Evolutionary conservation across 2,329 filamentous ascomycete species (phyloP), one percentile per base, ranked within the genome.

Genomic region (Apiospora malaysiana): DNA sequence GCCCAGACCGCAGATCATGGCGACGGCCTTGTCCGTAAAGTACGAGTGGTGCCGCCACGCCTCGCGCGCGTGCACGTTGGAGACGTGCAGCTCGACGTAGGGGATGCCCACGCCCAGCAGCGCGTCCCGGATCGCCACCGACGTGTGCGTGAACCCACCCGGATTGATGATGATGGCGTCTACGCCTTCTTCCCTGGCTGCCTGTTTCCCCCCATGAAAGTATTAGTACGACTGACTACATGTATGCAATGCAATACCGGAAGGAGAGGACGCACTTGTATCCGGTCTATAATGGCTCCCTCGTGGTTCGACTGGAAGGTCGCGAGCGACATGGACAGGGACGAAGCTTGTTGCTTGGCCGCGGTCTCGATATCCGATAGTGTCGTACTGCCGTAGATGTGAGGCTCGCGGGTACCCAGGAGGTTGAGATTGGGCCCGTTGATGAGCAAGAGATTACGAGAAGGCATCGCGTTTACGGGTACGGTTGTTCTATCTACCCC

Each of bases 361-460:
- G 82, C 75, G 2, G 80, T 71, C 66, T 89, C 85, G 21, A 95
- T 86, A 74, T 93, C 88, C 25, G 83, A 68, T 16, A 95, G 89
- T 0, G 92, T 94, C 0, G 89, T 90, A 72, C 84, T 85, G 77
- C 93, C 93, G 83, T 95, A 94, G 76, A 94, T 87, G 40, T 89
- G 83, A 21, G 93, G 92, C 79, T 95, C 92, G 27, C 93, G 87
- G 16, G 89, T 91, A 46, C 93, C 93, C 42, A 95, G 87, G 68
- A 95, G 90, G 82, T 94, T 94, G 76, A 95, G 90, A 80, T 95
- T 95, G 43, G 92, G 92, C n/a, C 93, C 92, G 81, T 94, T 94
- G 83, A 94, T 90, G 74, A 94, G 85, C 75, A 94, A 90, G 78
- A 94, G 90, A 69, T 77, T 79, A 71, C 80, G 81, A 23, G 69